phyloP scores from a whole-genome alignment of 441 rosid genomes.

The Euphorbia corollata region DNA sequence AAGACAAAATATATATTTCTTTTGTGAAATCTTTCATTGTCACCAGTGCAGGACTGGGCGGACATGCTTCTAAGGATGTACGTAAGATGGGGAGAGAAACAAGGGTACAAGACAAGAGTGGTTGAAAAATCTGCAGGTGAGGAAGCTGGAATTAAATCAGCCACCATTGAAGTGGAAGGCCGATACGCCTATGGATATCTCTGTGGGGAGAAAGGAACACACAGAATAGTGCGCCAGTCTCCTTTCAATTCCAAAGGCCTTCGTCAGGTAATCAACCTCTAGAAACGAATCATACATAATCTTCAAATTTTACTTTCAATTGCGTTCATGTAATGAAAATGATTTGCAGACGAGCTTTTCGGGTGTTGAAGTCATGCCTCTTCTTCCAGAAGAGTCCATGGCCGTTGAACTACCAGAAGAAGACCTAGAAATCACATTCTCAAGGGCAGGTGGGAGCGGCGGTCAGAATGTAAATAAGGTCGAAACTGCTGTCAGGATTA shows the following conservation, averaged over 20 bases:
- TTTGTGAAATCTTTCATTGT: slow-evolving; percentile 34
- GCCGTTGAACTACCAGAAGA: slow-evolving; percentile 78
- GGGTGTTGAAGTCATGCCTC: slow-evolving; percentile 97
- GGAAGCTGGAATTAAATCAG: slow-evolving; percentile 97
- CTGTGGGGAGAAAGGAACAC: slow-evolving; percentile 94
- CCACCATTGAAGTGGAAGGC: slow-evolving; percentile 74
- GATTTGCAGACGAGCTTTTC: slow-evolving; percentile 83
- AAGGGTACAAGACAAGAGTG: slow-evolving; percentile 62
- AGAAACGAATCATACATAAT: too few relatives aligned
- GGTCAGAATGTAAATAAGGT: slow-evolving; percentile 97
- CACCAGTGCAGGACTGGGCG: slow-evolving; percentile 97
- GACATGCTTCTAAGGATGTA: slow-evolving; percentile 98
- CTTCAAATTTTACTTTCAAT: neutral
- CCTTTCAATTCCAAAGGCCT: slow-evolving; percentile 96
- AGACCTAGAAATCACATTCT: slow-evolving; percentile 68
- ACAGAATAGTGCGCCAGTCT: slow-evolving; percentile 84
- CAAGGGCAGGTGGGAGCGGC: slow-evolving; percentile 96
- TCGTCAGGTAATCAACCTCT: slow-evolving; percentile 53
- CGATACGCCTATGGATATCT: slow-evolving; percentile 87
- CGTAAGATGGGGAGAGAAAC: slow-evolving; percentile 95
- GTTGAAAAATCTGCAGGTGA: slow-evolving; percentile 89
- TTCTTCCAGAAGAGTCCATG: slow-evolving; percentile 77
- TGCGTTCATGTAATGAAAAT: too few relatives aligned
- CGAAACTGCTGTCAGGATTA: slow-evolving; percentile 86
- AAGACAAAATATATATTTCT: too few relatives aligned